These are phyloP conservation scores for Heterococcus sp. DNA, from an alignment of 108 stramenopile species.

Conservation along the genomic window DNA sequence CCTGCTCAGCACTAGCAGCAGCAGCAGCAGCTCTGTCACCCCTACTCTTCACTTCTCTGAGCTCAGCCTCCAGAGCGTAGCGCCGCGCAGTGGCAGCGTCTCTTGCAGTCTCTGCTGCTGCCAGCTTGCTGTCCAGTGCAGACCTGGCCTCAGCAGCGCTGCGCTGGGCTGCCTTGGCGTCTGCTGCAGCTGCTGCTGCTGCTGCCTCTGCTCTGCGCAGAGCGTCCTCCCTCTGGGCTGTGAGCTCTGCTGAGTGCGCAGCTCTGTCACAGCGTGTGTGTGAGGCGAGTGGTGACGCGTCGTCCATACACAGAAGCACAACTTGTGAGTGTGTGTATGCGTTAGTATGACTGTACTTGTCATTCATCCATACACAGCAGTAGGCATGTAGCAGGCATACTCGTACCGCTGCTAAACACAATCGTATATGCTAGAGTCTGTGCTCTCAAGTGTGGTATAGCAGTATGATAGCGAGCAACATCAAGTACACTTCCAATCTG, in stretches of 20 bases:
- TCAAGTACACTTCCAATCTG: no score
- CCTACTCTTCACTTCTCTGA: constrained; percentile 23
- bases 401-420: no score
- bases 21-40: constrained; percentile 26
- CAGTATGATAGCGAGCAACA: no score
- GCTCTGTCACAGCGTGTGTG: constrained; percentile 1
- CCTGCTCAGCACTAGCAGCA: background rate
- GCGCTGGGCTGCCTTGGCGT: background rate
- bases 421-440: no score
- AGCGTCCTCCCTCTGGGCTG: constrained; percentile 24
- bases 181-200: constrained; percentile 9
- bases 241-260: constrained; percentile 28
- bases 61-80: constrained; percentile 39
- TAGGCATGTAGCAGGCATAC: no score
- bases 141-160: background rate
- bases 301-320: no score
- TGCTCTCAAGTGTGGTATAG: no score
- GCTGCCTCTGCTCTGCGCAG: constrained; percentile 32
- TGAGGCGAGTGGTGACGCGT: no score
- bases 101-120: constrained; percentile 34
- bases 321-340: no score
- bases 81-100: constrained; percentile 30
- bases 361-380: no score
- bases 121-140: constrained; percentile 1
- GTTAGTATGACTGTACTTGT: no score